phyloP scores from a whole-genome alignment of 1,284 basidiomycete species.

The Omphalotus olearius region DNA sequence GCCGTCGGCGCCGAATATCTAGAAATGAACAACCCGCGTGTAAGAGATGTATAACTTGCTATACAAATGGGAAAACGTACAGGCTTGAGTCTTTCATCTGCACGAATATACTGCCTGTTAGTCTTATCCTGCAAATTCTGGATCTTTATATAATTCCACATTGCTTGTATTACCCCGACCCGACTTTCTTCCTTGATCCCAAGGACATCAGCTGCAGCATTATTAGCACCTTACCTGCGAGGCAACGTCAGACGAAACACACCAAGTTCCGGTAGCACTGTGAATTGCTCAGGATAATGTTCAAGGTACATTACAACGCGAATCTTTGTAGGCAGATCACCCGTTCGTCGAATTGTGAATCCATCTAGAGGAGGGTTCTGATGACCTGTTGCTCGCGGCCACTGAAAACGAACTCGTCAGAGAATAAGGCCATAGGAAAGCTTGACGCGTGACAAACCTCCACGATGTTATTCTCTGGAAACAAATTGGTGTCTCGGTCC shows the following conservation, averaged over 20 bases:
- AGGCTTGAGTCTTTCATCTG: conserved; percentile 67
- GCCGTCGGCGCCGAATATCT: conserved; percentile 68
- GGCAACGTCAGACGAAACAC: conserved; percentile 14
- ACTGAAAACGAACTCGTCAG: conserved; percentile 38
- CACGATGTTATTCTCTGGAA: conserved; percentile 77
- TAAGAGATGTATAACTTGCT: background rate
- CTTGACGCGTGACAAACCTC: conserved; percentile 46
- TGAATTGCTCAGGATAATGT: conserved; percentile 86
- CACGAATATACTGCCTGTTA: conserved; percentile 75
- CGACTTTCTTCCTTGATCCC: conserved; percentile 86
- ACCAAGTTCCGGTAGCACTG: conserved; percentile 77
- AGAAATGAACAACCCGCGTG: conserved; percentile 1
- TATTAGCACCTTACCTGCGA: background rate
- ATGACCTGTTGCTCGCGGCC: conserved; percentile 57
- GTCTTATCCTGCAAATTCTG: conserved; percentile 87
- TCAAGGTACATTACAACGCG: conserved; percentile 81
- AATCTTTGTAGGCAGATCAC: conserved; percentile 74
- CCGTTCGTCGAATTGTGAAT: conserved; percentile 83
- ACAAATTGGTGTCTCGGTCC: conserved; percentile 79
- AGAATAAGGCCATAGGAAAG: background rate
- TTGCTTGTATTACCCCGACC: conserved; percentile 73
- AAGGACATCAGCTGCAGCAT: conserved; percentile 53
- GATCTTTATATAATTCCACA: conserved; percentile 94
- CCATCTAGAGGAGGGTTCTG: conserved; percentile 75
- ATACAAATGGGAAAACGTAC: conserved; percentile 34